Percentiles rank a stretch among this genome's conserved stretches.
Evolutionary conservation across 306 rosid species (phyloP).

Genomic region (Cicer judaicum): DNA sequence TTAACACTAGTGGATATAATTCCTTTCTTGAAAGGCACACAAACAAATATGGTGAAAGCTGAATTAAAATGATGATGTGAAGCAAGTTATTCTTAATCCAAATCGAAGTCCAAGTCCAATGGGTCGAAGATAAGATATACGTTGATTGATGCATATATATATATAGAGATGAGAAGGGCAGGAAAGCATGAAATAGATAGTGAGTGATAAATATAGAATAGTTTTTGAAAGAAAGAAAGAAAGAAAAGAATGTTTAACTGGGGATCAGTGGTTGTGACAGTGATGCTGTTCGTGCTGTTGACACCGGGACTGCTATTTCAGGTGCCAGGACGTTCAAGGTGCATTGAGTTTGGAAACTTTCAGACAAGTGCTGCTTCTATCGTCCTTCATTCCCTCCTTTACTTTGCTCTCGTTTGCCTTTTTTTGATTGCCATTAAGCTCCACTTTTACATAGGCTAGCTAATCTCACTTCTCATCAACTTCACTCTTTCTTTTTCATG

Average conservation of each 20-base stretch:
- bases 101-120: slow-evolving; percentile 21
- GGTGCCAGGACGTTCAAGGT: slow-evolving; percentile 73
- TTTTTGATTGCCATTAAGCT: slow-evolving; percentile 72
- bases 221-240: not conserved
- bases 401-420: slow-evolving; percentile 71
- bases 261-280: slow-evolving; percentile 83
- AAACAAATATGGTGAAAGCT: not conserved
- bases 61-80: slow-evolving; percentile 25
- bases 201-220: not conserved
- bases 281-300: slow-evolving; percentile 70
- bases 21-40: slow-evolving; percentile 49
- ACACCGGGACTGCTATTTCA: slow-evolving; percentile 84
- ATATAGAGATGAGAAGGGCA: too few relatives aligned
- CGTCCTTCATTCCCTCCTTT: slow-evolving; percentile 77
- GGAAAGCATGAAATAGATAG: too few relatives aligned
- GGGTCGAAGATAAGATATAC: not conserved
- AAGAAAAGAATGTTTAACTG: slow-evolving; percentile 62
- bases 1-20: slow-evolving; percentile 15
- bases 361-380: slow-evolving; percentile 85
- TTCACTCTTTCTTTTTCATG: not conserved
- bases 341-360: slow-evolving; percentile 80
- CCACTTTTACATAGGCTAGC: slow-evolving; percentile 65
- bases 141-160: too few relatives aligned
- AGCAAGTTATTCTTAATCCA: slow-evolving; percentile 60
- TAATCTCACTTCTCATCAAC: not conserved